These are phyloP conservation scores for Raddia distichophylla DNA, from an alignment of 176 grass and related monocot species.

Conservation along the genomic window DNA sequence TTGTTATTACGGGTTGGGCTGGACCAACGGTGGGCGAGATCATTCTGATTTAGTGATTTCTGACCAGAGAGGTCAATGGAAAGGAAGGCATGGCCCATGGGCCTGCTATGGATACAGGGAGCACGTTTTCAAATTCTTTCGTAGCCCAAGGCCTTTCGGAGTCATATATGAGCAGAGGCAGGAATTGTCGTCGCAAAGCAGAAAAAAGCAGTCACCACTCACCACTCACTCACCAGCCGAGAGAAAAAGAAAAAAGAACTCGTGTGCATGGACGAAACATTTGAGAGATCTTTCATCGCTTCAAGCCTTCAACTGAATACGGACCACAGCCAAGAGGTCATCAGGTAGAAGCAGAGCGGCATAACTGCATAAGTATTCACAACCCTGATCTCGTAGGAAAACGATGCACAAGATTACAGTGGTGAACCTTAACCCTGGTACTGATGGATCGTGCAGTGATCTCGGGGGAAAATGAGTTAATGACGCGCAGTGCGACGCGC, in stretches of 20 bases:
- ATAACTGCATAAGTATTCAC: too few species aligned
- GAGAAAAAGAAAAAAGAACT: too few species aligned
- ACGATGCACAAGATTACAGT: too few species aligned
- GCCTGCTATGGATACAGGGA: background rate
- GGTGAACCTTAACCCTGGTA: too few species aligned
- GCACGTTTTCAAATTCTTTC: background rate
- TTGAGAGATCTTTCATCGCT: background rate
- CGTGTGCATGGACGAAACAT: too few species aligned
- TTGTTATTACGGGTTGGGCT: background rate
- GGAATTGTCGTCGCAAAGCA: background rate
- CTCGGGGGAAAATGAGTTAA: conserved; percentile 16
- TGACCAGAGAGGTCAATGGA: too few species aligned
- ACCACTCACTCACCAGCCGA: too few species aligned
- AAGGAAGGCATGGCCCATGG: too few species aligned
- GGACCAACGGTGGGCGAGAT: background rate
- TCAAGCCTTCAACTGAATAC: too few species aligned
- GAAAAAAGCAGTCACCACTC: too few species aligned
- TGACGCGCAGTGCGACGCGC: background rate
- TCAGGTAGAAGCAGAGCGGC: background rate
- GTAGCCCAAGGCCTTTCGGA: background rate
- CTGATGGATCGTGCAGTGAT: background rate
- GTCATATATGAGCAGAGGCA: background rate
- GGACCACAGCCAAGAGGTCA: background rate
- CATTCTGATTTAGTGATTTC: too few species aligned
- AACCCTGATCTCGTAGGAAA: too few species aligned